These are phyloP conservation scores for Ormosia emarginata DNA, from an alignment of 306 rosid genomes.

Conservation along the genomic window DNA sequence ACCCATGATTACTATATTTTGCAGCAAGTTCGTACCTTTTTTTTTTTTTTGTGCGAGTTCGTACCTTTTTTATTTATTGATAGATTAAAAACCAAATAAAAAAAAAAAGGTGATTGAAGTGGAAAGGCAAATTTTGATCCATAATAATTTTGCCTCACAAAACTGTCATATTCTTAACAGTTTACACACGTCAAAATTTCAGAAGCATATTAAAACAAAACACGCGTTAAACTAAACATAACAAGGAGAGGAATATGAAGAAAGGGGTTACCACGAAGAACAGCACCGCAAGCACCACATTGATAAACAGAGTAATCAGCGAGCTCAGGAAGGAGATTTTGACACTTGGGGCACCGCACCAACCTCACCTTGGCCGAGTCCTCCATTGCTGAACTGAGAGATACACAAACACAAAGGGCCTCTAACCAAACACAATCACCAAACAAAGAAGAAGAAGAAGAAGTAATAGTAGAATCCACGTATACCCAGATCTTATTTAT, in stretches of 20 bases:
- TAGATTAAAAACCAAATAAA: neutral
- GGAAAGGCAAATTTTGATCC: neutral
- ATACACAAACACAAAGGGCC: too few species aligned
- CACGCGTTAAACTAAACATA: neutral
- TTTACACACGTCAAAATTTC: neutral
- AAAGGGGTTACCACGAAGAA: constrained; percentile 71
- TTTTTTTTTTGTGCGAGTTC: too few species aligned
- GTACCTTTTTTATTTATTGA: neutral
- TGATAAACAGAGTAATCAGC: constrained; percentile 81
- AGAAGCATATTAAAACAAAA: constrained; percentile 1
- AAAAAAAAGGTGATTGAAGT: neutral
- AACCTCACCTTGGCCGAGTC: constrained; percentile 59
- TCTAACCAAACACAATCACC: constrained; percentile 29
- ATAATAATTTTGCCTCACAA: neutral
- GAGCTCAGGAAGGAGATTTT: constrained; percentile 88
- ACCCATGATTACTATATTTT: neutral
- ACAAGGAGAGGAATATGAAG: constrained; percentile 4
- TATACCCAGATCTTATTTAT: too few species aligned
- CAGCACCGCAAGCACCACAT: constrained; percentile 94
- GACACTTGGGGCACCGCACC: constrained; percentile 94
- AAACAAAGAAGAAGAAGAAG: too few species aligned
- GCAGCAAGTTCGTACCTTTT: neutral
- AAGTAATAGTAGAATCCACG: too few species aligned
- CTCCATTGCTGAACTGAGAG: constrained; percentile 49
- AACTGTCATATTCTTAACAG: neutral